phyloP scores from a whole-genome alignment of 305 asterid genomes.

The Andrographis paniculata region DNA sequence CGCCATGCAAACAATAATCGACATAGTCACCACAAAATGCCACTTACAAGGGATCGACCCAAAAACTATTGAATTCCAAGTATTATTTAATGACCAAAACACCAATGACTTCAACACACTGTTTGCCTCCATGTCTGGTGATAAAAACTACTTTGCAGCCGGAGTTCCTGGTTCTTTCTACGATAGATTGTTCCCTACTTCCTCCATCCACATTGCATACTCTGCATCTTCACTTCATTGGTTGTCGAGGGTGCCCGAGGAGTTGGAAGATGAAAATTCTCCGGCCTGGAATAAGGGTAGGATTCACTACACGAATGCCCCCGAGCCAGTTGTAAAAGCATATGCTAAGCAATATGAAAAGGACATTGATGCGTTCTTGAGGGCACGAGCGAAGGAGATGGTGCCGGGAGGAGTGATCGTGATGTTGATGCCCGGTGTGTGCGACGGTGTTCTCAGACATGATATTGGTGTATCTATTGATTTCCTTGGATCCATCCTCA shows the following conservation, averaged over 20 bases:
- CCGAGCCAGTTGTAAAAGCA: too few relatives aligned
- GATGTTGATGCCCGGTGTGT: too few relatives aligned
- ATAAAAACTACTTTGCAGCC: conserved; percentile 16
- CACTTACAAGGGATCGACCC: too few relatives aligned
- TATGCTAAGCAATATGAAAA: too few relatives aligned
- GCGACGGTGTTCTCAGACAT: not conserved
- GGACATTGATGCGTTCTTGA: too few relatives aligned
- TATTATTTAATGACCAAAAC: conserved; percentile 22
- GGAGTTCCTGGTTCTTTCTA: conserved; percentile 31
- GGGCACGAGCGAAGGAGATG: too few relatives aligned
- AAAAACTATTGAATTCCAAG: conserved; percentile 27
- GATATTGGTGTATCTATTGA: conserved; percentile 15
- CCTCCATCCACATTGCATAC: conserved; percentile 23
- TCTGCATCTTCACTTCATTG: conserved; percentile 24
- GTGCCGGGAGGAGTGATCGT: too few relatives aligned
- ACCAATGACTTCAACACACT: conserved; percentile 36
- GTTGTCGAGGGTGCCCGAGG: conserved; percentile 24
- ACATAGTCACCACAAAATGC: conserved; percentile 9
- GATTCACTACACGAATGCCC: conserved; percentile 26
- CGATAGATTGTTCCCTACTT: conserved; percentile 23
- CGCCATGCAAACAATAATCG: conserved; percentile 24
- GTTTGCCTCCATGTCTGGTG: conserved; percentile 23
- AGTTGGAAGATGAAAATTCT: conserved; percentile 3
- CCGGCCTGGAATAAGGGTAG: conserved; percentile 27
- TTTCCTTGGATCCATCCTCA: conserved; percentile 24